These are phyloP conservation scores for Aspergillus haitiensis DNA, from an alignment of 495 filamentous ascomycete species.

Conservation along the genomic window DNA sequence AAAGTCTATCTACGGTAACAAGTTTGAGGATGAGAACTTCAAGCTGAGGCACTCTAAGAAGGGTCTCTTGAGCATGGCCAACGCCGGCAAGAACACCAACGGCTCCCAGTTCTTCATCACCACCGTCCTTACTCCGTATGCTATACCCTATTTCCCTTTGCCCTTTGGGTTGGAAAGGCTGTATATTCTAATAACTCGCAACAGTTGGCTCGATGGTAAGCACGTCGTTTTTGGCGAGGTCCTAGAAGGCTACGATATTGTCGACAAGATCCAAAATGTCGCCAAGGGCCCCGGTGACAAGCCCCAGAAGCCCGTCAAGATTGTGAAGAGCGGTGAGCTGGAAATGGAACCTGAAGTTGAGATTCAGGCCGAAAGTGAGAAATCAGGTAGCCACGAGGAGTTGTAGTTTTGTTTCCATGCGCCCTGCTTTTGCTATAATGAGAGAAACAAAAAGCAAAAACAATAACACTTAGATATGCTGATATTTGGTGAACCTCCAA, in stretches of 20 bases:
- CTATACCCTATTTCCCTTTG: conserved; percentile 1
- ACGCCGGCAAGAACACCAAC: conserved; percentile 96
- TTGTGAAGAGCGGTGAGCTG: conserved; percentile 91
- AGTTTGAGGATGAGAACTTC: conserved; percentile 99
- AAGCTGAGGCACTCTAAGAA: conserved; percentile 85
- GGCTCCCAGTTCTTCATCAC: conserved; percentile 99
- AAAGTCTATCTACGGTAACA: conserved; percentile 95
- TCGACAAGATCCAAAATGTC: conserved; percentile 82
- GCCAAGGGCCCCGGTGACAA: conserved; percentile 71
- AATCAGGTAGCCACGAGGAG: conserved; percentile 95
- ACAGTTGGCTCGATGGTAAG: conserved; percentile 83
- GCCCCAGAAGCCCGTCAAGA: conserved; percentile 75
- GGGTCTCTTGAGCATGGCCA: conserved; percentile 82
- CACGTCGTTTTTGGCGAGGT: conserved; percentile 94
- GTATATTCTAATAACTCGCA: conserved; percentile 26
- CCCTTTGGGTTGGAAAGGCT: not conserved
- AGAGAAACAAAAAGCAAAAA: conserved; percentile 19
- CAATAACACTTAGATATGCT: conserved; percentile 29
- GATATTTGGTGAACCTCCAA: conserved; percentile 34
- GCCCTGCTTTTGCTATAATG: conserved; percentile 22
- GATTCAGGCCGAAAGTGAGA: conserved; percentile 54
- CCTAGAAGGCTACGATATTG: conserved; percentile 86
- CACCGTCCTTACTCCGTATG: conserved; percentile 78
- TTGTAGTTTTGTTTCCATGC: conserved; percentile 61
- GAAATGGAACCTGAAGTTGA: conserved; percentile 66